These are phyloP conservation scores for Pichia rugopelliculosa DNA, from an alignment of 805 yeast species.

Conservation along the genomic window DNA sequence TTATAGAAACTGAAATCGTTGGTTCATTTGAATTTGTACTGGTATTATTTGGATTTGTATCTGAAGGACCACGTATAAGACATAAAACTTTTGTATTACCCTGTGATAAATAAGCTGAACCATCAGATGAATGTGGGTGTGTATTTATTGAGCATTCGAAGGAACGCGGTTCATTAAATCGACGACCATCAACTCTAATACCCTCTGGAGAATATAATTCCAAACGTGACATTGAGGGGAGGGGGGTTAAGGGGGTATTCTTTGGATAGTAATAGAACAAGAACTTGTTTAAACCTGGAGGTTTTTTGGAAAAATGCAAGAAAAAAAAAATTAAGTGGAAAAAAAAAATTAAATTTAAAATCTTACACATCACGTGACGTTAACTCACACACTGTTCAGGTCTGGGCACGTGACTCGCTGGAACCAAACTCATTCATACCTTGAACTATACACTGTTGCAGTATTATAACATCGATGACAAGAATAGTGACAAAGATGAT, in stretches of 20 bases:
- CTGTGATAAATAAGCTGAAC: slow-evolving; percentile 85
- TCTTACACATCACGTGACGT: background rate
- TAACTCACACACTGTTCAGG: too few relatives aligned
- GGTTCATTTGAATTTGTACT: slow-evolving; percentile 54
- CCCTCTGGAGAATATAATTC: slow-evolving; percentile 97
- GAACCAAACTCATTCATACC: slow-evolving; percentile 1
- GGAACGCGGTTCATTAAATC: slow-evolving; percentile 87
- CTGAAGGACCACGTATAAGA: slow-evolving; percentile 83
- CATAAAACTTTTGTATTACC: slow-evolving; percentile 88
- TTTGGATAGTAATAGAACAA: too few relatives aligned
- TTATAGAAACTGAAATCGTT: slow-evolving; percentile 53
- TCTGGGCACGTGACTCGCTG: background rate
- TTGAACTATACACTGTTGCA: background rate
- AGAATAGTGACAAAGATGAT: background rate
- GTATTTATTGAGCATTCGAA: slow-evolving; percentile 80
- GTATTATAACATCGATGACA: background rate
- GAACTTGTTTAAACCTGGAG: too few relatives aligned
- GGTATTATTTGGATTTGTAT: slow-evolving; percentile 42
- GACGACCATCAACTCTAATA: slow-evolving; percentile 82
- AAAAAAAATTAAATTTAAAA: background rate
- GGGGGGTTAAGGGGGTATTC: too few relatives aligned
- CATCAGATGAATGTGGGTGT: slow-evolving; percentile 83
- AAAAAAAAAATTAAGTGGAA: background rate
- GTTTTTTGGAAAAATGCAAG: background rate
- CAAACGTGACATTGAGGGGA: slow-evolving; percentile 32